phyloP scores from a whole-genome alignment of 768 basidiomycete genomes.

The Thelephora ganbajun region DNA sequence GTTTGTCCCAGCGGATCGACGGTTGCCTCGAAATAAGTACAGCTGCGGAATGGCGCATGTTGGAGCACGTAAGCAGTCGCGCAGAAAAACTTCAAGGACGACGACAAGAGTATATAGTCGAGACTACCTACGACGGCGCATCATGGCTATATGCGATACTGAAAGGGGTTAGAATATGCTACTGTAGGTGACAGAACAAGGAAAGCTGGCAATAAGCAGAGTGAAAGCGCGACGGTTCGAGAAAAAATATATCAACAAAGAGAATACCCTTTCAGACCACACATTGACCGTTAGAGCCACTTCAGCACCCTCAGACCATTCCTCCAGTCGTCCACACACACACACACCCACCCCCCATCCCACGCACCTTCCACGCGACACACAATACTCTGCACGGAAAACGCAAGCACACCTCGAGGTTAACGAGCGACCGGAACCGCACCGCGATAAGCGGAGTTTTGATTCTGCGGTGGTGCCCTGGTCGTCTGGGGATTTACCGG shows the following conservation, averaged over 20 bases:
- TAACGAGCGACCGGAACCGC: constrained; percentile 17
- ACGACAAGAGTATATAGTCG: too few relatives aligned
- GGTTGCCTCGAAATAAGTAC: too few relatives aligned
- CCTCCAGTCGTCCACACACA: constrained; percentile 4
- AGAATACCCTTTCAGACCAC: not conserved
- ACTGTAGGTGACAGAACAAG: not conserved
- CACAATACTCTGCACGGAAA: not conserved
- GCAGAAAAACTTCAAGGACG: too few relatives aligned
- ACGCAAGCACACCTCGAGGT: not conserved
- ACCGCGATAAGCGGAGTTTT: constrained; percentile 12
- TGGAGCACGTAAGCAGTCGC: too few relatives aligned
- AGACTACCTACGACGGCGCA: too few relatives aligned
- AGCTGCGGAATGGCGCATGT: too few relatives aligned
- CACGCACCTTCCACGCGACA: too few relatives aligned
- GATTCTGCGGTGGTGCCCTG: constrained; percentile 12
- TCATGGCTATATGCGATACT: not conserved
- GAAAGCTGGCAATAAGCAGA: not conserved
- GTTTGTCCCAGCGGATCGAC: too few relatives aligned
- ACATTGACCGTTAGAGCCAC: too few relatives aligned
- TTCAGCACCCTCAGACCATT: not conserved
- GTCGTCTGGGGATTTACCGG: constrained; percentile 10
- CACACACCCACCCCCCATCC: not conserved
- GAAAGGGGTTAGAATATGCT: not conserved
- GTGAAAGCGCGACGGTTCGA: not conserved
- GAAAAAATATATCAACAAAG: not conserved